These are phyloP conservation scores for Lactifluus rugatus DNA, from an alignment of 768 basidiomycete species.

Conservation along the genomic window DNA sequence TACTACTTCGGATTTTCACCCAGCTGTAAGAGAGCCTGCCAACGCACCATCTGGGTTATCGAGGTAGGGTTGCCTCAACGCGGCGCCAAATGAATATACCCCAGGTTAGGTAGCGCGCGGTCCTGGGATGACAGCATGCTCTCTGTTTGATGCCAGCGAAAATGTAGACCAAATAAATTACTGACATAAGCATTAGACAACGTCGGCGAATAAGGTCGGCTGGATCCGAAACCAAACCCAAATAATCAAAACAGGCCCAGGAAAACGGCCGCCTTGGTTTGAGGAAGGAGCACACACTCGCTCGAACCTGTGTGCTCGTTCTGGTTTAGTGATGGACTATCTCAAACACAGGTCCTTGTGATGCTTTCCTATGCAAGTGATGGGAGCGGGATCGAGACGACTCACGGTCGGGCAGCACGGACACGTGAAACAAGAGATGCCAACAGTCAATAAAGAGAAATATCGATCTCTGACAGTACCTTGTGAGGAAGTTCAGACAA, in stretches of 20 bases:
- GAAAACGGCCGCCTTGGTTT: constrained; percentile 1
- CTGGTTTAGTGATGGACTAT: not conserved
- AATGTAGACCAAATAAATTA: not conserved
- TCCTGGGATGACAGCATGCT: not conserved
- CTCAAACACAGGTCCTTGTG: not conserved
- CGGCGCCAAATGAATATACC: not conserved
- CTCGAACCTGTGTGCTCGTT: not conserved
- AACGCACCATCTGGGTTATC: not conserved
- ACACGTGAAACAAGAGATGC: not conserved
- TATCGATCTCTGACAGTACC: not conserved
- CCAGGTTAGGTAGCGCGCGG: no score
- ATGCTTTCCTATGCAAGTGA: not conserved
- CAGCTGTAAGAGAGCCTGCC: not conserved
- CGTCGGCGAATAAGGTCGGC: not conserved
- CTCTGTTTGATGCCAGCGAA: not conserved
- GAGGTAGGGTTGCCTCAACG: not conserved
- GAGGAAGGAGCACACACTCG: not conserved
- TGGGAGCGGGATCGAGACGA: not conserved
- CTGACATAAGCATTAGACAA: constrained; percentile 8
- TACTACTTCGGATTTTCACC: not conserved
- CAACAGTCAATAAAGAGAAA: not conserved
- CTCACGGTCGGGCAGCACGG: not conserved
- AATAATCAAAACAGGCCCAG: constrained; percentile 4
- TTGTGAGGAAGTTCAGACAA: not conserved
- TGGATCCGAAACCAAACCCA: constrained; percentile 4